Evolutionary conservation across 2,329 filamentous ascomycete species (phyloP), one percentile per base, ranked within the genome.

Genomic region (Paramyrothecium roridum): DNA sequence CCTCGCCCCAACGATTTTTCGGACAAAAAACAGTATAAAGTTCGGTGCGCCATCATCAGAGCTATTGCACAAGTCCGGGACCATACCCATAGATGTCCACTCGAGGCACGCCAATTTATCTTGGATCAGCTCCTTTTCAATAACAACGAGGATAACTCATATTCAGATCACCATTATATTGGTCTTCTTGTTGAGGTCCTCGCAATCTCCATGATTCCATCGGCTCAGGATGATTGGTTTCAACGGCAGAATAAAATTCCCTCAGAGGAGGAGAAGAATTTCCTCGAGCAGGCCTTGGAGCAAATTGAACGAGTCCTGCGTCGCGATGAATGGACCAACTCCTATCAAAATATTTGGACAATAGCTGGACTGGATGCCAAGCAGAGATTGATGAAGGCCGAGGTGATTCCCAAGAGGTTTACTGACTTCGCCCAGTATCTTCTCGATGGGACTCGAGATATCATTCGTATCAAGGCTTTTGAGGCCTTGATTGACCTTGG

Each of bases 61-160:
- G 89, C 93, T 8, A 88, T 99, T 60, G 85, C 92, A 3, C 82
- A 84, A 59, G 85, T 98, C 50, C 86, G 91, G 52, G 88, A 93
- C 65, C 77, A 78, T 54, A 73, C 67, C 6, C 90, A 91, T 40
- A 88, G 85, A 64, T 93, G 92, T 53, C 93, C 93, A 0, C 79
- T 88, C 65, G 80, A 87, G 52, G 91, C 91, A 6, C 90, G 93
- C 55, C 83, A 84, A 43, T 96, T 97, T 70, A 83, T 99, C 50
- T 83, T 96, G 21, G 92, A 97, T 63, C 90, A 96, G 67, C 78
- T 99, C 34, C 88, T 90, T 50, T 93, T 92, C 75, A 99, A 99
- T 67, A 93, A 99, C 73, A 99, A 99, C 67, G 87, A 89, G 2
- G 88, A 90, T 57, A 99, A 99, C 64, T 74, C 87, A 51, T 96